Conservation (phyloP, 305 asterid species). For the Stenogyne calaminthoides region DNA sequence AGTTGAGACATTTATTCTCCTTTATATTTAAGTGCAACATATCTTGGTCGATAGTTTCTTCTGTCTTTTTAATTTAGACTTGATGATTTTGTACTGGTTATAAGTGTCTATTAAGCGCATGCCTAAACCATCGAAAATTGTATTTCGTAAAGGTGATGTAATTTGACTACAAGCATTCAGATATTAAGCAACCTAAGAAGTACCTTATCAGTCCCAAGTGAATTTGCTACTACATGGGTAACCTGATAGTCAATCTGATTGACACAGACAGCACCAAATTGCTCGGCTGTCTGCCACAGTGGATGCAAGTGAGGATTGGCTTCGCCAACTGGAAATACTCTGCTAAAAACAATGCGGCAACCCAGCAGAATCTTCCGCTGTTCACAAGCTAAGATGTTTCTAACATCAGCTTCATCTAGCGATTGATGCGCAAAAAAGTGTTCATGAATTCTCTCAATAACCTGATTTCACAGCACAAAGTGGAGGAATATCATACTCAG, state of each 20-base stretch:
- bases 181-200: not conserved
- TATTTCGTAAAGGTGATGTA: not conserved
- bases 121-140: not conserved
- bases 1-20: not conserved
- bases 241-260: conserved; percentile 85
- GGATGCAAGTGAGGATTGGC: conserved; percentile 94
- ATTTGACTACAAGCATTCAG: not conserved
- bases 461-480: conserved; percentile 48
- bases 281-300: conserved; percentile 96
- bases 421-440: conserved; percentile 65
- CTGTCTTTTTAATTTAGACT: not conserved
- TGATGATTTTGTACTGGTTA: not conserved
- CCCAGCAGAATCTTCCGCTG: conserved; percentile 85
- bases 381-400: conserved; percentile 84
- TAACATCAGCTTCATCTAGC: conserved; percentile 86
- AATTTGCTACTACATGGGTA: conserved; percentile 95
- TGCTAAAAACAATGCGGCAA: conserved; percentile 88
- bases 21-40: not conserved
- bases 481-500: not conserved
- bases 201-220: conserved; percentile 97
- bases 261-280: conserved; percentile 91
- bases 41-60: not conserved
- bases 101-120: not conserved
- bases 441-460: conserved; percentile 79
- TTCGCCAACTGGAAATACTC: conserved; percentile 93